Conservation (phyloP, 352 stramenopile species). For the Phytophthora meadii region DNA sequence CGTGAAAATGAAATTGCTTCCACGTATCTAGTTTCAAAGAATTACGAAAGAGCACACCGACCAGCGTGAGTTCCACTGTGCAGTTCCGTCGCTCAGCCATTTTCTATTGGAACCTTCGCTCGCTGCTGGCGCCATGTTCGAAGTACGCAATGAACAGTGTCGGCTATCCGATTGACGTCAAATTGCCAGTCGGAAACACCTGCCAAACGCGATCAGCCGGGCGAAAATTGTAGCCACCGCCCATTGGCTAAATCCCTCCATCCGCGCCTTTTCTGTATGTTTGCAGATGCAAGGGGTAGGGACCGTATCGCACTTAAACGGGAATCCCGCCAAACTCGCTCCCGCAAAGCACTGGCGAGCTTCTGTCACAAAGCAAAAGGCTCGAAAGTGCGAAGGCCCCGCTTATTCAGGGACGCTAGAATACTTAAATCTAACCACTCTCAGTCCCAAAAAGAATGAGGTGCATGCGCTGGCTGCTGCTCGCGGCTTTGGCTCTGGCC, state of each 20-base stretch:
- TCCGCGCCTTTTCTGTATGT: constrained; percentile 14
- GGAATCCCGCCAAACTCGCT: constrained; percentile 24
- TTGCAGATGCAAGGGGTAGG: constrained; percentile 33
- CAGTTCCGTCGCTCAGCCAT: not conserved
- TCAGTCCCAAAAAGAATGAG: constrained; percentile 35
- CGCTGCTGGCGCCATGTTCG: not conserved
- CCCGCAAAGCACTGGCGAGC: constrained; percentile 3
- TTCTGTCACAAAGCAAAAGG: constrained; percentile 39
- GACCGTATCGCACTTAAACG: constrained; percentile 8
- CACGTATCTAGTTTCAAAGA: no score
- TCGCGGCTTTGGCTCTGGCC: constrained; percentile 32
- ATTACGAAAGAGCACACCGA: no score
- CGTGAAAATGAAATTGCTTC: not conserved
- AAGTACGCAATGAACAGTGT: not conserved
- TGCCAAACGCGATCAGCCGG: constrained; percentile 21
- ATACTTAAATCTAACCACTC: constrained; percentile 3
- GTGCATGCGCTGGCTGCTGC: constrained; percentile 37
- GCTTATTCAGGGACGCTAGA: constrained; percentile 11
- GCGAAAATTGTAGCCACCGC: constrained; percentile 15
- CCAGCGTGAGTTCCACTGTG: no score
- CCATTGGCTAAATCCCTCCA: constrained; percentile 15
- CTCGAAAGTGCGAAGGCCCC: constrained; percentile 11
- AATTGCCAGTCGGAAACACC: constrained; percentile 17
- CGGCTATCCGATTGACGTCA: not conserved
- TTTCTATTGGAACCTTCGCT: constrained; percentile 8